A percentile compares a stretch with the other conserved stretches of the same genome.
Evolutionary conservation across 202 grass and related monocot genomes (phyloP).

Genomic region (Saccharum hybrid): DNA sequence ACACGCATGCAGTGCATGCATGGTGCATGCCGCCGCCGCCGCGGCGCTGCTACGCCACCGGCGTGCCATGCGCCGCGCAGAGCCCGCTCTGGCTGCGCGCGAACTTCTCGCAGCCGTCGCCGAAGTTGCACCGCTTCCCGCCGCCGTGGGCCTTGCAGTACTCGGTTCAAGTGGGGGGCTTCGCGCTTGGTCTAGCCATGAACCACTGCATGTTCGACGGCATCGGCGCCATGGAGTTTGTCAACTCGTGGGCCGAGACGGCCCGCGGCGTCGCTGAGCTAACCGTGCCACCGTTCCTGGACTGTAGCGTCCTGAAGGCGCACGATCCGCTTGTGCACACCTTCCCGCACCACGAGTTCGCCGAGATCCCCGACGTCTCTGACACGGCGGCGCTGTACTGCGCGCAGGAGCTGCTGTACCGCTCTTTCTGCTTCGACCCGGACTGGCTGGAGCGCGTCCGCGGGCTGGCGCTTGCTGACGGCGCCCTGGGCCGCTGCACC

Average conservation of each 20-base stretch:
- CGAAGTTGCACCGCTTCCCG: too few species aligned
- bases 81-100: too few species aligned
- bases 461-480: constrained; percentile 52
- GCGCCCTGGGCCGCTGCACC: constrained; percentile 49
- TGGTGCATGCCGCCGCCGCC: too few species aligned
- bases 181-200: constrained; percentile 73
- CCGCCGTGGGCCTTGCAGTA: too few species aligned
- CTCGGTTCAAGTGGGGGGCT: constrained; percentile 78
- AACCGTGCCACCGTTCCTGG: constrained; percentile 63
- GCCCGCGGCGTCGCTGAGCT: constrained; percentile 60
- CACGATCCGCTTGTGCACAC: constrained; percentile 52
- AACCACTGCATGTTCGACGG: constrained; percentile 96
- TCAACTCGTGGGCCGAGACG: constrained; percentile 82
- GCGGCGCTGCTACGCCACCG: too few species aligned
- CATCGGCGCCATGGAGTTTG: constrained; percentile 84
- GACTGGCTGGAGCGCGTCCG: constrained; percentile 62
- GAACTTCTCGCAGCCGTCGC: too few species aligned
- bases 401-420: constrained; percentile 62
- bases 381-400: constrained; percentile 53
- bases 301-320: constrained; percentile 58
- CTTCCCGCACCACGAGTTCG: constrained; percentile 71
- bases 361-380: constrained; percentile 69
- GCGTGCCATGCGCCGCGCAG: too few species aligned
- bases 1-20: too few species aligned
- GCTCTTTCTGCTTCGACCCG: constrained; percentile 69